phyloP scores from a whole-genome alignment of 371 early-diverging fungal genomes.

The Cokeromyces recurvatus region DNA sequence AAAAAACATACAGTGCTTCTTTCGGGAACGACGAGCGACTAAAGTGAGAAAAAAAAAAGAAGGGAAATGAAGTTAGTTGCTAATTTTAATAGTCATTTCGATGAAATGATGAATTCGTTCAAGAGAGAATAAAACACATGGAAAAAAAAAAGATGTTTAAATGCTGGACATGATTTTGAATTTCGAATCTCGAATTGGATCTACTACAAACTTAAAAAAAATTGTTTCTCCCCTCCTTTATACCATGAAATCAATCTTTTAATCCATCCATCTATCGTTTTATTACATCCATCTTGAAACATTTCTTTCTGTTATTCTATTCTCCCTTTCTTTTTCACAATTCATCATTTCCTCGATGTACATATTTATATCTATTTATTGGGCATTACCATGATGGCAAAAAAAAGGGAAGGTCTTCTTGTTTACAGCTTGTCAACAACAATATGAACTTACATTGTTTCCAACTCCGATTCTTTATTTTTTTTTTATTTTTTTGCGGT shows the following conservation, averaged over 20 bases:
- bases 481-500: no score
- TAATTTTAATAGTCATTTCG: no score
- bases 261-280: background rate
- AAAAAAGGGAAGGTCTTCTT: constrained; percentile 13
- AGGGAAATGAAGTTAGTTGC: background rate
- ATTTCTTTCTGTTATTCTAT: no score
- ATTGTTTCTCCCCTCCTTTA: no score
- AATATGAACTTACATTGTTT: no score
- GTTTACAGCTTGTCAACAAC: no score
- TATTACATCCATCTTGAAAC: background rate
- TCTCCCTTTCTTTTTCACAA: no score
- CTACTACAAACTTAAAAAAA: no score
- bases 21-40: constrained; percentile 90
- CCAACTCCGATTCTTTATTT: no score
- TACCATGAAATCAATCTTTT: background rate
- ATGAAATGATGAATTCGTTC: no score
- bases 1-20: constrained; percentile 49
- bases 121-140: background rate
- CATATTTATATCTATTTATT: background rate
- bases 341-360: background rate
- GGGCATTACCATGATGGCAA: constrained; percentile 13
- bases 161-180: background rate
- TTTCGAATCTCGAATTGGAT: no score
- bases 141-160: background rate
- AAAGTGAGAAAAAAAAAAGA: background rate